Evolutionary conservation across 495 filamentous ascomycete genomes (phyloP), one percentile per base, ranked within the genome.

Genomic region (Bacidia gigantensis): DNA sequence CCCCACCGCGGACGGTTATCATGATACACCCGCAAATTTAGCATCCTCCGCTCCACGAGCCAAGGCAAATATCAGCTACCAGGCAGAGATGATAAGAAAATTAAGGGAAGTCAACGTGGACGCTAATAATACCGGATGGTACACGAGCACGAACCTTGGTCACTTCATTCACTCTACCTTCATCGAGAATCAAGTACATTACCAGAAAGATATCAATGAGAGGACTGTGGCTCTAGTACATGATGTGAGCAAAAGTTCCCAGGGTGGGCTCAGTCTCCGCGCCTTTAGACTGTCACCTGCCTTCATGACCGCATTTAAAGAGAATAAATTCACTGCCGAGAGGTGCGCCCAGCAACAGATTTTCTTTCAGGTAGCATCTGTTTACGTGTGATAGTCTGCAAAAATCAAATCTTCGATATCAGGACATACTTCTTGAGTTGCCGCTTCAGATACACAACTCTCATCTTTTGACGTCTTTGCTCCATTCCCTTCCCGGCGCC

Each of bases 41-140:
- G 89, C 92, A 9, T 85, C 87, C 24, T 85, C 86, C 11, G 92
- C 93, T 32, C 92, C 92, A 52, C 80, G 92, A 50, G 82, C 88
- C 18, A 98, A 97, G 73, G 76, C 85, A 46, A 96, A 95, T 64
- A 74, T 79, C 14, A 72, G 70, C 54, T 98, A 98, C 67, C 89
- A 95, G 71, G 84, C 82, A 54, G 93, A 98, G 69, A 97, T 97
- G 92, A 89, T 98, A 65, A 84, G 86, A 58, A 89, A 88, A 67
- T 74, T 98, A 35, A 80, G 89, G 63, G 93, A 96, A 68, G 93
- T 98, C 59, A 98, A 98, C 64, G 86, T 97, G 51, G 92, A 98
- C 67, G 92, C 92, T 56, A 94, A 97, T 72, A 95, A 87, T 60
- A 88, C 93, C 51, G 92, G 92, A 53, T 98, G 90, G 90, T 98